These are phyloP conservation scores for Quercus variabilis DNA, from an alignment of 306 rosid genomes.

Conservation along the genomic window DNA sequence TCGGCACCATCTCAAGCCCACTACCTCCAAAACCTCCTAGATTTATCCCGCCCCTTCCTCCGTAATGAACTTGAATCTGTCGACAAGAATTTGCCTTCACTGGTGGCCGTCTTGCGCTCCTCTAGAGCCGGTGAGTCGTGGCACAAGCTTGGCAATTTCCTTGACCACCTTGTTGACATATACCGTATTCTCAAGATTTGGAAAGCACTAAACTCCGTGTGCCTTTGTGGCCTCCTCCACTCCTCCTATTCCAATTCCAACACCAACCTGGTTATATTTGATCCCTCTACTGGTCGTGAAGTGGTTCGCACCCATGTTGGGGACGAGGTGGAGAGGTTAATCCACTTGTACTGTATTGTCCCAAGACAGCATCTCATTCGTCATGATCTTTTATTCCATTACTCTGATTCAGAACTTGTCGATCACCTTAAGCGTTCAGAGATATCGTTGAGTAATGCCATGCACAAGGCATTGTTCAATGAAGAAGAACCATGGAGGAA, in stretches of 20 bases:
- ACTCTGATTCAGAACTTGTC: conserved; percentile 52
- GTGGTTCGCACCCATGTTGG: conserved; percentile 61
- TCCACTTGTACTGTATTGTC: conserved; percentile 70
- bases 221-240: conserved; percentile 85
- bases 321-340: conserved; percentile 51
- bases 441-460: conserved; percentile 28
- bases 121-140: conserved; percentile 90
- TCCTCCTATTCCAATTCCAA: conserved; percentile 78
- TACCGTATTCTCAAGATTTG: conserved; percentile 72
- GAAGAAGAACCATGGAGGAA: conserved; percentile 63
- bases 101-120: conserved; percentile 49
- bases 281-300: conserved; percentile 79
- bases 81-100: conserved; percentile 47
- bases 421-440: conserved; percentile 52
- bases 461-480: conserved; percentile 30
- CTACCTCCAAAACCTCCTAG: conserved; percentile 38
- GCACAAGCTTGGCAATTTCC: conserved; percentile 91
- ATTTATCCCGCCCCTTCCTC: conserved; percentile 68
- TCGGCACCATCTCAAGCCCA: neutral
- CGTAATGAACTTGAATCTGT: conserved; percentile 59
- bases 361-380: conserved; percentile 81
- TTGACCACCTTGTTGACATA: conserved; percentile 69
- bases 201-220: conserved; percentile 49
- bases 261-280: conserved; percentile 70
- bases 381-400: conserved; percentile 66